phyloP scores from a whole-genome alignment of 164 flowering plant species.

The Euptelea pleiosperma region DNA sequence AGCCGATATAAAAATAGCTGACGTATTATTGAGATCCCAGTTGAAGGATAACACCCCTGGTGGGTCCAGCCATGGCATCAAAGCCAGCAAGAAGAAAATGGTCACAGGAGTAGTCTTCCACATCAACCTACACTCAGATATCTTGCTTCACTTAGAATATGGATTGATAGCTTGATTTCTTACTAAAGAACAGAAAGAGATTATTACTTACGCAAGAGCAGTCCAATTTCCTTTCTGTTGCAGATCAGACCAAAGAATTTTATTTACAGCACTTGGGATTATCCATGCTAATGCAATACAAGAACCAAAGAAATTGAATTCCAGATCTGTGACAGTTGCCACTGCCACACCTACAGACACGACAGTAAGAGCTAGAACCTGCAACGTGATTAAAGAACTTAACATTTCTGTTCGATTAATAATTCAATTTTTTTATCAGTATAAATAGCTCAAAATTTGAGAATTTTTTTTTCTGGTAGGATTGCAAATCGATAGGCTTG shows the following conservation, averaged over 20 bases:
- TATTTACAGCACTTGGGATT: constrained; percentile 75
- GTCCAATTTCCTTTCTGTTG: constrained; percentile 85
- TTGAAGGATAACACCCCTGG: constrained; percentile 66
- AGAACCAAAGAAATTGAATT: constrained; percentile 75
- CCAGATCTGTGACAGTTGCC: constrained; percentile 83
- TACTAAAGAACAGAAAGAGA: background rate
- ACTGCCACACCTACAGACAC: constrained; percentile 77
- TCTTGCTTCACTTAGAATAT: background rate
- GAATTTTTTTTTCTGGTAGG: too few relatives aligned
- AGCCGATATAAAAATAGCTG: constrained; percentile 60
- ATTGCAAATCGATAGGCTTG: too few relatives aligned
- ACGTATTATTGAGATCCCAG: constrained; percentile 54
- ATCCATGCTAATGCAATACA: constrained; percentile 72
- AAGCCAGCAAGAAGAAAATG: constrained; percentile 58
- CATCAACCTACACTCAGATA: constrained; percentile 59
- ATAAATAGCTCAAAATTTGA: too few relatives aligned
- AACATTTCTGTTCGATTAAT: background rate
- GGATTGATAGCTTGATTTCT: background rate
- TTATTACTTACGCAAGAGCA: constrained; percentile 62
- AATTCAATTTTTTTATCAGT: background rate
- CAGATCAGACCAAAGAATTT: constrained; percentile 78
- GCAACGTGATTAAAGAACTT: constrained; percentile 14
- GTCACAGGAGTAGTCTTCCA: constrained; percentile 92
- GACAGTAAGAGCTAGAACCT: constrained; percentile 60
- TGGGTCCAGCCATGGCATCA: constrained; percentile 90